A percentile compares a stretch with the other conserved stretches of the same genome.
Conservation (phyloP, 441 rosid genomes). For the Theobroma grandiflorum region DNA sequence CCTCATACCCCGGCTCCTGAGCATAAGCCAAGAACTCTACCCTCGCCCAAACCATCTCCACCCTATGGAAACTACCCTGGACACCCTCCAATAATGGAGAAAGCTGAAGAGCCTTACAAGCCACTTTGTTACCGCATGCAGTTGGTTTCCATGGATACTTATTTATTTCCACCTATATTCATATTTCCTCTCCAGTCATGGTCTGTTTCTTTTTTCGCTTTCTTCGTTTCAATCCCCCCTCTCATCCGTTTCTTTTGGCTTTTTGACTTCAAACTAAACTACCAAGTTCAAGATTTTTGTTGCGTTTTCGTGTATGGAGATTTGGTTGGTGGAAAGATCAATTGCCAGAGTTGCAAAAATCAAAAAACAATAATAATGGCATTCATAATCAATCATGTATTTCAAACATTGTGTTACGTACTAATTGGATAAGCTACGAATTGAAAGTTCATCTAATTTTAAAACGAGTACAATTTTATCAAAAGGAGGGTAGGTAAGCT, state of each 20-base stretch:
- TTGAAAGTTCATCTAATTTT: neutral
- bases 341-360: too few species aligned
- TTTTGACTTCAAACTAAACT: neutral
- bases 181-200: neutral
- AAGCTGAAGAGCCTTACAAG: too few species aligned
- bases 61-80: too few species aligned
- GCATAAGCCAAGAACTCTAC: slow-evolving; percentile 13
- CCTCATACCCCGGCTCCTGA: slow-evolving; percentile 10
- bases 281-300: neutral
- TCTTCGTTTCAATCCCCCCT: too few species aligned
- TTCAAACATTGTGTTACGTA: neutral
- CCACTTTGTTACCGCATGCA: too few species aligned
- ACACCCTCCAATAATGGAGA: too few species aligned
- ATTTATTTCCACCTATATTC: neutral
- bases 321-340: slow-evolving; percentile 4
- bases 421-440: neutral
- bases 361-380: neutral
- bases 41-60: neutral
- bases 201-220: too few species aligned
- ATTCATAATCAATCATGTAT: neutral
- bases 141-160: neutral
- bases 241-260: neutral
- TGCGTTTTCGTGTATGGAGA: slow-evolving; percentile 12
- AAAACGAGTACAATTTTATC: neutral
- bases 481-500: slow-evolving; percentile 6